Base-by-base conservation (phyloP, 176 grass and related monocot species). In the Cenchrus americanus region DNA sequence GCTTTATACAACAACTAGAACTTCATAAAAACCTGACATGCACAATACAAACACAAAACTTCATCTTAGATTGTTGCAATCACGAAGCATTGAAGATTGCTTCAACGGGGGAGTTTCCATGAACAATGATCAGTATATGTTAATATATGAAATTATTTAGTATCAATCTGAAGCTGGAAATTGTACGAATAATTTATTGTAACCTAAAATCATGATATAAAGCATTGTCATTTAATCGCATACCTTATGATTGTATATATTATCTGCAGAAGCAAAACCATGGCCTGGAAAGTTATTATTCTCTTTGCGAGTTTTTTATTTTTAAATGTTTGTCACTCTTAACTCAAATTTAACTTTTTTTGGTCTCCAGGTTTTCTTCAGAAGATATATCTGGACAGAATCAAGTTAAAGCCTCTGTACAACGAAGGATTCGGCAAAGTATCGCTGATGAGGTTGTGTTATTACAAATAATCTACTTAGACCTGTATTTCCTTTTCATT, bases 381-480 rank as follows among this genome's bases (percentile, higher is more conserved):
- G 96, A 99, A 65, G 96, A 99, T 86, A 89, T 99, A 83, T 99
- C 96, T 30, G 93, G 87, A 26, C 96, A 99, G 82, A 99, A 99
- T 90, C 96, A 99, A 90, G 93, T 99, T 59, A 99, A 99, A 76
- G 91, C 96, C 32, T 96, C 93, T 41, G 91, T 96, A 32, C 93
- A 99, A 48, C 57, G 93, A 51, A 99, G 42, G 78, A 96, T 99
- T 78, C 87, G 96, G 24, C 96, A 96, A 82, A 96, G 91, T 83
- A 87, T 99, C 30, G 93, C 96, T 62, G 96, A 97, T 73, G 92
- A 97, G 94, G 94, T 88, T 65, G 44, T 71, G 32, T 76, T 23
- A 18, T 61, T 17, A 71, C 8, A 82, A 50, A 75, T 3, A 22
- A 63, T 71, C 49, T 24, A 10, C 41, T 40, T 42, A 19, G 5